phyloP scores from a whole-genome alignment of 2,329 filamentous ascomycete genomes.

The Escovopsis sp. region DNA sequence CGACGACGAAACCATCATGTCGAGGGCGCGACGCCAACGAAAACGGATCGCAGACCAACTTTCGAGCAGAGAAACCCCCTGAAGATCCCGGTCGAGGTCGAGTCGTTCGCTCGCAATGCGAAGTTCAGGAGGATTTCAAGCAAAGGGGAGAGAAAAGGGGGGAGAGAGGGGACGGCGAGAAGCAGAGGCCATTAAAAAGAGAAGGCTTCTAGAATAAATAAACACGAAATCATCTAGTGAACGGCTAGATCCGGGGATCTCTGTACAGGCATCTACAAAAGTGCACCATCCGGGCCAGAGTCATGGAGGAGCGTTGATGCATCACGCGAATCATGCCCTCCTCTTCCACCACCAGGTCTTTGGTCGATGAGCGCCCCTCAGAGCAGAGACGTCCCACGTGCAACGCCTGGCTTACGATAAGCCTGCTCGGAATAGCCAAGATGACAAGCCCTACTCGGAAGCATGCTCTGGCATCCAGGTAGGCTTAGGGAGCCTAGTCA shows the following conservation, averaged over 20 bases:
- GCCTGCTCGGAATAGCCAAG: no score
- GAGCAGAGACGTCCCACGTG: slow-evolving; percentile 13
- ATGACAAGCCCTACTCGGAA: no score
- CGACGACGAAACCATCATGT: slow-evolving; percentile 5
- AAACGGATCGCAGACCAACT: not conserved
- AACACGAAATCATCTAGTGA: no score
- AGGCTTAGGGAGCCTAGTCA: not conserved
- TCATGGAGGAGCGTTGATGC: not conserved
- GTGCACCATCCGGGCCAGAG: not conserved
- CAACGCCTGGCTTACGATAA: slow-evolving; percentile 3
- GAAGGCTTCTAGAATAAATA: no score
- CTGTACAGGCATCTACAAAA: not conserved
- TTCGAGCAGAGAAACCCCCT: not conserved
- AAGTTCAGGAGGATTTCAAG: no score
- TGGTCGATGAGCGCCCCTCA: not conserved
- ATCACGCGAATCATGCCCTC: not conserved
- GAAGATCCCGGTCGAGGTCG: no score
- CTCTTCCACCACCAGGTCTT: not conserved
- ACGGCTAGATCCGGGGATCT: not conserved
- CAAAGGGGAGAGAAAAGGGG: no score
- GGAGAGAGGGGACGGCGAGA: no score
- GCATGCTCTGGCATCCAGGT: no score
- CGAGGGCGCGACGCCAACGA: not conserved
- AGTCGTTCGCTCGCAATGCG: no score
- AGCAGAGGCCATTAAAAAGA: no score